phyloP scores from a whole-genome alignment of 176 grass and related monocot genomes.

The Musa beccarii region DNA sequence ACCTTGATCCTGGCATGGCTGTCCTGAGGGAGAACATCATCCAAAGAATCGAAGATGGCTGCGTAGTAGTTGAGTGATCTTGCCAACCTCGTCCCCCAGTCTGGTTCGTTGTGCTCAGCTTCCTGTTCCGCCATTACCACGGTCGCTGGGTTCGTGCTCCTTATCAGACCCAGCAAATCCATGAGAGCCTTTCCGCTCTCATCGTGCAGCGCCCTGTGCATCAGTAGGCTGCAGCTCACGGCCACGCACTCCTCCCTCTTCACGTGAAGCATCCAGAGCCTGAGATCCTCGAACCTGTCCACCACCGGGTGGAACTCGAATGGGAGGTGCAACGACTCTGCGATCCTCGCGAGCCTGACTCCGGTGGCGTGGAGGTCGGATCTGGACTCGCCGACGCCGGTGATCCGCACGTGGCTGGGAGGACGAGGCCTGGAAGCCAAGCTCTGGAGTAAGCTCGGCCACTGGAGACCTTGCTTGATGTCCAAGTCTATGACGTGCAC shows the following conservation, averaged over 20 bases:
- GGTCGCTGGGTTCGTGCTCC: constrained; percentile 51
- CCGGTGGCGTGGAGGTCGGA: constrained; percentile 66
- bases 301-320: constrained; percentile 90
- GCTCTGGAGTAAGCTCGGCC: constrained; percentile 82
- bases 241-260: constrained; percentile 80
- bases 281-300: constrained; percentile 82
- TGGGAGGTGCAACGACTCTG: constrained; percentile 38
- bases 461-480: constrained; percentile 93
- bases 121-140: constrained; percentile 76
- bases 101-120: constrained; percentile 32
- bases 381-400: constrained; percentile 72
- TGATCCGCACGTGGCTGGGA: constrained; percentile 69
- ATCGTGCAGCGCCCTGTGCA: constrained; percentile 59
- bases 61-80: constrained; percentile 56
- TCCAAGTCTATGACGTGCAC: constrained; percentile 96
- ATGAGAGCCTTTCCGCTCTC: constrained; percentile 38
- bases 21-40: constrained; percentile 20
- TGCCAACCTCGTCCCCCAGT: constrained; percentile 56
- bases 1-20: constrained; percentile 53
- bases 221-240: constrained; percentile 53
- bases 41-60: constrained; percentile 60
- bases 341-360: constrained; percentile 40
- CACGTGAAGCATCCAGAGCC: constrained; percentile 97
- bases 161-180: constrained; percentile 53
- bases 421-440: constrained; percentile 39